Evolutionary conservation across 2,329 filamentous ascomycete genomes (phyloP).

Genomic region (Talaromyces rugulosus): DNA sequence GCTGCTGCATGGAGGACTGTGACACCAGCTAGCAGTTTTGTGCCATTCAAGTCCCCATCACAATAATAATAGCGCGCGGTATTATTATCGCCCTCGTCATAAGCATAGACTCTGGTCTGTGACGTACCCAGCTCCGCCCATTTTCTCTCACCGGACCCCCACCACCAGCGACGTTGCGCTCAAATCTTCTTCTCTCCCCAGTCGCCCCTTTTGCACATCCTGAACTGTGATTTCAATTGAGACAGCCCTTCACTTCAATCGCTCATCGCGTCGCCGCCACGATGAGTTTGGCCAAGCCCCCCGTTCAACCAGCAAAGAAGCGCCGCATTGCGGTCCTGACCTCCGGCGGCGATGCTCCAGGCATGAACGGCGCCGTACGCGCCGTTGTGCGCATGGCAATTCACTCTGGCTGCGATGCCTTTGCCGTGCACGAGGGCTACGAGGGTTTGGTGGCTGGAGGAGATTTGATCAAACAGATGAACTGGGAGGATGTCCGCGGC

Average conservation of each 20-base stretch:
- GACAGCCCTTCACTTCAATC: not conserved
- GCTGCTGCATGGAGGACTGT: not conserved
- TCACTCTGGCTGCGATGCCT: conserved; percentile 74
- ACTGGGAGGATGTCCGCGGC: conserved; percentile 90
- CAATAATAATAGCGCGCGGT: not conserved
- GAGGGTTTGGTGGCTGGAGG: conserved; percentile 89
- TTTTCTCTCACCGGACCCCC: conserved; percentile 36
- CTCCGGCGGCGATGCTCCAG: conserved; percentile 87
- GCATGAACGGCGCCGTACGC: conserved; percentile 89
- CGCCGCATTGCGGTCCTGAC: conserved; percentile 85
- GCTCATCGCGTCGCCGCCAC: conserved; percentile 5
- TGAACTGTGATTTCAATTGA: not conserved
- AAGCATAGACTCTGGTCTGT: not conserved
- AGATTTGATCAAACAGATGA: conserved; percentile 79
- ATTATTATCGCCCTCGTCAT: not conserved
- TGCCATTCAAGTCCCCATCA: not conserved
- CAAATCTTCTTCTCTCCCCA: not conserved
- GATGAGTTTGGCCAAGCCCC: conserved; percentile 27
- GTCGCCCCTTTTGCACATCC: not conserved
- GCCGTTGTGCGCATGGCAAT: conserved; percentile 90
- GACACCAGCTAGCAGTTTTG: not conserved
- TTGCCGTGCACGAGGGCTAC: conserved; percentile 87
- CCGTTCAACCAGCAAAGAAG: conserved; percentile 43
- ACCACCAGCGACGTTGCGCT: conserved; percentile 15
- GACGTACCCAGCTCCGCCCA: conserved; percentile 19